Base-by-base conservation (phyloP, 2,329 filamentous ascomycete species). In the Botrytis hyacinthi region DNA sequence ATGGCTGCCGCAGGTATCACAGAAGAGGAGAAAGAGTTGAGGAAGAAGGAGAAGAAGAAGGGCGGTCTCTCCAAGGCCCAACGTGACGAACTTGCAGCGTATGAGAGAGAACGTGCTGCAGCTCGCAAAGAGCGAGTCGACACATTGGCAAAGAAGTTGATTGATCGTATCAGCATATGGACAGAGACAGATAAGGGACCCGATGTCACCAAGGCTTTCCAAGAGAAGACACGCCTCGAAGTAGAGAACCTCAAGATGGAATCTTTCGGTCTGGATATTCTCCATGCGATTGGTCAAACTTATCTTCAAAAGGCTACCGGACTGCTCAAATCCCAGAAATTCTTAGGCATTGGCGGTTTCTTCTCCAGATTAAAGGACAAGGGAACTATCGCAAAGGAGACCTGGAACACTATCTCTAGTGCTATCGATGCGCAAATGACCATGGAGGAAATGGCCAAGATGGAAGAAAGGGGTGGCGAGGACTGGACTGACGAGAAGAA, bases 221-320 rank as follows among this genome's bases (percentile, higher is more conserved):
- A 95, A 82, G 93, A 95, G 82, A 98, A 99, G 88, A 98, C 93
- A 78, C 89, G 91, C 59, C 90, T 98, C 59, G 96, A 99, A 84
- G 93, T 97, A 40, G 96, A 99, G 85, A 97, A 98, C 81, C 86
- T 99, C 79, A 99, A 98, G 87, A 99, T 99, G 94, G 96, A 99
- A 84, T 97, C 93, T 0, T 99, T 99, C 79, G 96, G 96, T 70
- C 87, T 99, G 60, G 96, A 99, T 76, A 98, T 98, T 78, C 86
- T 98, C 67, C 95, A 98, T 82, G 95, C 96, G 63, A 97, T 99
- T 79, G 96, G 96, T 26, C 88, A 92, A 78, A 97, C 94, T 6
- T 99, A 99, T 83, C 84, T 96, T 42, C 90, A 91, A 82, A 98
- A 98, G 84, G 93, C 92, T 5, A 93, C 92, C 1, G 91, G 91